Conservation (phyloP, 352 stramenopile species). For the Phytophthora ohioensis region DNA sequence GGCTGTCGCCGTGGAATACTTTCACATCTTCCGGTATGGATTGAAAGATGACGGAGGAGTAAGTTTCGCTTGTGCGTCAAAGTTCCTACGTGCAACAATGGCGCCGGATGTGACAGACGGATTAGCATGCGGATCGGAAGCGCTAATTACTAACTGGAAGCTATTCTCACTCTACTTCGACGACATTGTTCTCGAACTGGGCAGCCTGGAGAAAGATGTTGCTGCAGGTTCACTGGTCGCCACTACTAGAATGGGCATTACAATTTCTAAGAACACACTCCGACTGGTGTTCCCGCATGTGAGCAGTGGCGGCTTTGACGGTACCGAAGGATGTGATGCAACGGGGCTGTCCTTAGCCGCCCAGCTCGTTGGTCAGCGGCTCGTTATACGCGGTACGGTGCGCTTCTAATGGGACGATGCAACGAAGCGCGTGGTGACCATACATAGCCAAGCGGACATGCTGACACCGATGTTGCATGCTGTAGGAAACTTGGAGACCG, state of each 20-base stretch:
- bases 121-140: neutral
- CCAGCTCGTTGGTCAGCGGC: neutral
- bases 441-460: neutral
- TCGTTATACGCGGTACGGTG: slow-evolving; percentile 2
- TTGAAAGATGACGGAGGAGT: too few relatives aligned
- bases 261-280: slow-evolving; percentile 7
- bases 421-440: neutral
- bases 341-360: neutral
- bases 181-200: neutral
- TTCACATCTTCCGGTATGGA: too few relatives aligned
- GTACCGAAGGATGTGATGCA: too few relatives aligned
- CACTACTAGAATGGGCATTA: neutral
- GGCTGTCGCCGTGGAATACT: too few relatives aligned
- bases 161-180: slow-evolving; percentile 2
- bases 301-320: neutral
- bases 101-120: slow-evolving; percentile 2
- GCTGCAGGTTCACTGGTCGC: neutral
- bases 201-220: neutral
- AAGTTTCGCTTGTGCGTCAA: neutral
- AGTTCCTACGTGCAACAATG: slow-evolving; percentile 4
- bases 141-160: neutral
- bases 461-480: slow-evolving; percentile 2
- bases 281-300: slow-evolving; percentile 5
- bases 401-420: slow-evolving; percentile 9
- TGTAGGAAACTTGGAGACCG: slow-evolving; percentile 5